Percentiles rank a stretch among this genome's conserved stretches.
Evolutionary conservation across 441 rosid genomes (phyloP).

Genomic region (Melastoma candidum): DNA sequence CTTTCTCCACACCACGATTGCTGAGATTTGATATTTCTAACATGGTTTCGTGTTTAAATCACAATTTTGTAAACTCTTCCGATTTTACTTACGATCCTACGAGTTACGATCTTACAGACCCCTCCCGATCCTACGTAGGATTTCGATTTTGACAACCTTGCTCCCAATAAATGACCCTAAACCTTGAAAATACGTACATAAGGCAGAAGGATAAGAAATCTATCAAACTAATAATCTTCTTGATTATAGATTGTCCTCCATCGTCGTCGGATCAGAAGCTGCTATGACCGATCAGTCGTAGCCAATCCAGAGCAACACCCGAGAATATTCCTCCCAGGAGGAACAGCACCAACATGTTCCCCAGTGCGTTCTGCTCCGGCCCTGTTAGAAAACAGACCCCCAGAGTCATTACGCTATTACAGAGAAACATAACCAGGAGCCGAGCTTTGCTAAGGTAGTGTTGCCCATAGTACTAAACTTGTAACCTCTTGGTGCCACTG

Average conservation of each 20-base stretch:
- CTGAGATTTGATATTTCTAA: too few relatives aligned
- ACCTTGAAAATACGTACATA: too few relatives aligned
- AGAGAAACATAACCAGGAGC: background rate
- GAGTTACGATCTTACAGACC: too few relatives aligned
- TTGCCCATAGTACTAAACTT: slow-evolving; percentile 16
- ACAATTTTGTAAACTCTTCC: too few relatives aligned
- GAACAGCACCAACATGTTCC: slow-evolving; percentile 2
- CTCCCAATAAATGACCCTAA: too few relatives aligned
- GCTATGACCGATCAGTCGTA: slow-evolving; percentile 4
- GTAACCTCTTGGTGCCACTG: slow-evolving; percentile 32
- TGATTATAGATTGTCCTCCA: background rate
- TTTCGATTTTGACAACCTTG: too few relatives aligned
- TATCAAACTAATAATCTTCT: too few relatives aligned
- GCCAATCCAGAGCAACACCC: slow-evolving; percentile 2
- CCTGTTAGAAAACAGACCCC: slow-evolving; percentile 1
- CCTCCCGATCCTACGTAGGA: too few relatives aligned
- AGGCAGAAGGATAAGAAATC: too few relatives aligned
- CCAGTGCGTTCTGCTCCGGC: slow-evolving; percentile 11
- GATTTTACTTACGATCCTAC: too few relatives aligned
- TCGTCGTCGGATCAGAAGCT: slow-evolving; percentile 1
- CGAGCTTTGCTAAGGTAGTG: background rate
- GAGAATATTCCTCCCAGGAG: background rate
- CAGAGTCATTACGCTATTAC: background rate
- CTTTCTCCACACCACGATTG: too few relatives aligned
- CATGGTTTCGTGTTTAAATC: too few relatives aligned